Conservation (phyloP, 1,139 yeast genomes). For the Sugiyamaella pinicola region DNA sequence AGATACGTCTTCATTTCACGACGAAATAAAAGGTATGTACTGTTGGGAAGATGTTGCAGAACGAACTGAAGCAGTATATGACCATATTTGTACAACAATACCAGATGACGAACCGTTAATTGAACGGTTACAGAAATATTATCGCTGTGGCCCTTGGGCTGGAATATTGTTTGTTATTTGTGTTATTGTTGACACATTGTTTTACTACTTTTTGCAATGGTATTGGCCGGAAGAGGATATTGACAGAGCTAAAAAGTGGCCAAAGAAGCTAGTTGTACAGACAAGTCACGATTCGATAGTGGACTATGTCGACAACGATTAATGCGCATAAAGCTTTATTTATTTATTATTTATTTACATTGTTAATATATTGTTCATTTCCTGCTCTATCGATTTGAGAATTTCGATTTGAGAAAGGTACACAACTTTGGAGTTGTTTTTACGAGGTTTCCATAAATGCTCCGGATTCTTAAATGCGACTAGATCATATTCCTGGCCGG, state of each 20-base stretch:
- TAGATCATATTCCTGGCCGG: conserved; percentile 23
- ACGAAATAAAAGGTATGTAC: conserved; percentile 78
- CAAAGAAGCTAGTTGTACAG: conserved; percentile 36
- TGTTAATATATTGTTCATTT: conserved; percentile 12
- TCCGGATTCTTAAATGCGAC: conserved; percentile 21
- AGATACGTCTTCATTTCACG: conserved; percentile 76
- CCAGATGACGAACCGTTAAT: conserved; percentile 54
- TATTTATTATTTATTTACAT: conserved; percentile 14
- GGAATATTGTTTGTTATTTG: conserved; percentile 79
- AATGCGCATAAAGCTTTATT: not conserved
- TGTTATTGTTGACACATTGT: conserved; percentile 74
- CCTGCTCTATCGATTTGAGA: conserved; percentile 17
- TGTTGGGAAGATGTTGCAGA: conserved; percentile 90
- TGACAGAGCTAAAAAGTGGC: conserved; percentile 82
- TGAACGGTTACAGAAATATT: conserved; percentile 59
- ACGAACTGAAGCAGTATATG: conserved; percentile 82
- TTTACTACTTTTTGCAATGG: conserved; percentile 66
- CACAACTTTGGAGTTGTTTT: conserved; percentile 7
- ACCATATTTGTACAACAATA: conserved; percentile 47
- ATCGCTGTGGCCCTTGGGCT: conserved; percentile 80
- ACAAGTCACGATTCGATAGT: not conserved
- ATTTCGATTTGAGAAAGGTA: conserved; percentile 21
- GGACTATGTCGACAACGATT: not conserved
- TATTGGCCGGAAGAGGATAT: conserved; percentile 67
- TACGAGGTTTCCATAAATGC: conserved; percentile 24